Evolutionary conservation across 495 filamentous ascomycete species (phyloP), one percentile per base, ranked within the genome.

Genomic region (Penicillium pulvis): DNA sequence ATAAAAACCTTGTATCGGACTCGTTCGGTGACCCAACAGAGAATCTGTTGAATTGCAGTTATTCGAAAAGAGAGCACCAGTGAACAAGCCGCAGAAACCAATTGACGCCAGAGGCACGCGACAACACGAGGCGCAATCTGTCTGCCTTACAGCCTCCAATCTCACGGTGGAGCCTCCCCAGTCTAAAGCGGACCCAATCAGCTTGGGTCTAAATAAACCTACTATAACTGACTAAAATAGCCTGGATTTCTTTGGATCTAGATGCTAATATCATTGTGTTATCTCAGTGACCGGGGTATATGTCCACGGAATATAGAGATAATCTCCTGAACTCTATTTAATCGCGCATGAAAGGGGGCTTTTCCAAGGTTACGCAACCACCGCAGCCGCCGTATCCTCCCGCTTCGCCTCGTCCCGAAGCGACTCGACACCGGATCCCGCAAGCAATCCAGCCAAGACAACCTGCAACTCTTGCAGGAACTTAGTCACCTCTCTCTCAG

Each of bases 401-500:
- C 75, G 71, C 51, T 66, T 69, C 42, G 24, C 47, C 56, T 71
- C 55, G 14, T 67, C 51, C 20, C 60, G 63, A 36, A 62, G 50
- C 5, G 71, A 71, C 50, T 67, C 49, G 24, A 74, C 63, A 20
- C 61, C 63, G 31, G 45, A 52, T 16, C 71, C 71, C 11, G 48
- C 51, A 55, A 71, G 67, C 36, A 81, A 24, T 33, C 83, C 83
- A 4, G 62, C 73, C 56, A 98, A 63, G 30, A 90, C 86, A 48
- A 62, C 72, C 64, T 74, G 77, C 33, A 96, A 66, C 67, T 91
- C 86, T 23, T 77, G 72, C 71, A 98, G 69, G 67, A 98, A 87
- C 61, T 82, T 83, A 33, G 83, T 86, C 24, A 94, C 90, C 75
- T 98, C 94, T 14, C 82, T 72, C 68, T 92, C 89, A 6, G 94